Base-by-base conservation (phyloP, 163 green algal species). In the Scenedesmus sp. region DNA sequence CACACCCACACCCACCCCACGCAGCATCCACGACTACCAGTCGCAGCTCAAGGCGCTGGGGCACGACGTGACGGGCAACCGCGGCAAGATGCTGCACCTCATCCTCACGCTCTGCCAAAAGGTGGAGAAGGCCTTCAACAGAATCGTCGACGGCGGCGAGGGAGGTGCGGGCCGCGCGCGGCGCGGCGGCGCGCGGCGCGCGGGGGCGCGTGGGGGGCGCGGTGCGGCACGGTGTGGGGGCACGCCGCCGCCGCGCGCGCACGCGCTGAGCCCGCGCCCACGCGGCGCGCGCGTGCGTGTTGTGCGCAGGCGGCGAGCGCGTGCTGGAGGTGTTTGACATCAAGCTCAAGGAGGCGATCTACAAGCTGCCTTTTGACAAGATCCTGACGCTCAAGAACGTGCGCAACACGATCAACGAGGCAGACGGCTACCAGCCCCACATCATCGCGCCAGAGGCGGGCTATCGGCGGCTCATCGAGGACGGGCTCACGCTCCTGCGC, bases 381-480 rank as follows among this genome's bases (percentile, higher is more conserved):
- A 93, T 96, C 64, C 84, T 97, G 51, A 91, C 86, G 54, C 84
- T 95, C 26, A 88, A 93, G 47, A 96, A 98, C 73, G 93, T 98
- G 91, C 83, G 90, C 81, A 85, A 91, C 56, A 93, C 96, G 75
- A 94, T 98, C 75, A 94, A 97, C 78, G 92, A 98, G 86, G 94
- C 95, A 1, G 95, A 98, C 82, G 95, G 95, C 45, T 97, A 97
- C 87, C 93, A 97, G 89, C 95, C 94, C 6, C 94, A 98, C 86
- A 91, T 98, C 73, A 96, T 98, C 56, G 95, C 95, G n/a, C 95
- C 95, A 70, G 95, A 98, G 86, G 94, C 93, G 77, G 95, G 95
- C 20, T 98, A 98, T 89, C 77, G 89, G 63, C 85, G 87, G 13
- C 76, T 91, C 22, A 89, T 93, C 67, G 85, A 91, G 73, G 85